Evolutionary conservation across 2,329 filamentous ascomycete species (phyloP).

Genomic region (Cladosporium oxysporum): DNA sequence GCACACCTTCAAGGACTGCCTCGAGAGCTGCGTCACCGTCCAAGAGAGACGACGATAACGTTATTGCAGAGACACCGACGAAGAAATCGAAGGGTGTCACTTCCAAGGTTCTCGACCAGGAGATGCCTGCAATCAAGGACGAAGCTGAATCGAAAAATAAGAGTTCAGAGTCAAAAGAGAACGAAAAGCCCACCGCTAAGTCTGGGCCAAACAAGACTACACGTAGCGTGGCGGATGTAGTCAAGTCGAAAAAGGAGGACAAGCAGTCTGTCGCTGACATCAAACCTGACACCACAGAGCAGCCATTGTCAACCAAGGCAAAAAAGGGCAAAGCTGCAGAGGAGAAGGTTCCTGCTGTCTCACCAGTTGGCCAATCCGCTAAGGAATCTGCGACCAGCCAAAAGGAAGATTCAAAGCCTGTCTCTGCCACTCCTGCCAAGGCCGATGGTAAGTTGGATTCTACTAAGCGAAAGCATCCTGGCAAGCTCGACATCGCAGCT

Average conservation of each 20-base stretch:
- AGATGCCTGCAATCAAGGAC: not conserved
- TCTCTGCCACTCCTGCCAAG: constrained; percentile 6
- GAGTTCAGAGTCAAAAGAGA: not conserved
- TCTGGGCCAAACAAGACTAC: constrained; percentile 7
- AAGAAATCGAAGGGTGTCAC: constrained; percentile 21
- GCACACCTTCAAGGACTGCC: constrained; percentile 34
- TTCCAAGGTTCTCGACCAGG: constrained; percentile 11
- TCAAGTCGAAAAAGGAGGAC: constrained; percentile 14
- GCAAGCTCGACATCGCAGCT: constrained; percentile 51
- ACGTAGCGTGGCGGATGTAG: constrained; percentile 14
- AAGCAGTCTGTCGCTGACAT: not conserved
- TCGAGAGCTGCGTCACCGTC: constrained; percentile 22
- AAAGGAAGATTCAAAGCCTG: constrained; percentile 3
- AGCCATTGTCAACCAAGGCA: not conserved
- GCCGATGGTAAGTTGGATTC: constrained; percentile 26
- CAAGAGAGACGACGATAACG: constrained; percentile 26
- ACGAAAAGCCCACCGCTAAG: constrained; percentile 29
- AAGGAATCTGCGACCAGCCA: not conserved
- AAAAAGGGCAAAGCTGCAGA: constrained; percentile 8
- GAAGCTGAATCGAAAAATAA: not conserved
- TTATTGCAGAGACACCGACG: constrained; percentile 24
- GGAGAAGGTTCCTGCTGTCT: not conserved
- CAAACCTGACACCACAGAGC: not conserved
- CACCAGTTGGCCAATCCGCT: not conserved
- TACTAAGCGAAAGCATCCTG: constrained; percentile 43